Base-by-base conservation (phyloP, 2,329 filamentous ascomycete species). In the Microcera coccophila region DNA sequence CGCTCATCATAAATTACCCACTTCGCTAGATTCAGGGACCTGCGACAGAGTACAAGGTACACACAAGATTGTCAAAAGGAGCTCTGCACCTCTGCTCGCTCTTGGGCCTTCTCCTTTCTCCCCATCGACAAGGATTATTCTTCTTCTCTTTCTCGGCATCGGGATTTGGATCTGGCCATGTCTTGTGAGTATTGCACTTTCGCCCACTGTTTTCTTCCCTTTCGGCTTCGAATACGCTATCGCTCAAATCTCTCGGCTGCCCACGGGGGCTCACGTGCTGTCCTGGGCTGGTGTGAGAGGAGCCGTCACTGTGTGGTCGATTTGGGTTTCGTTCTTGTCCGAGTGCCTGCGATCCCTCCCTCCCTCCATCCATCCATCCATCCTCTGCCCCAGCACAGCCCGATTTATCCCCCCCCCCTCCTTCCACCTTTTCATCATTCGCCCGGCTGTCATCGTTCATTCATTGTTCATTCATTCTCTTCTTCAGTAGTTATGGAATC, bases 381-480 rank as follows among this genome's bases (percentile, higher is more conserved):
- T 12, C 12, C 22, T 7, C 22, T 26, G 7, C 22, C 22, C 22
- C 22, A 26, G 12, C 22, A 26, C 7, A 26, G n/a, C 22, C 22
- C 22, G 12, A 12, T 26, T 26, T 26, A 26, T 26, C 22, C 22
- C 22, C 22, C 22, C 12, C 12, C 22, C n/a, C n/a, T n/a, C n/a
- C n/a, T n/a, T n/a, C n/a, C n/a, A n/a, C n/a, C n/a, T n/a, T n/a
- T n/a, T n/a, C n/a, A n/a, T n/a, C n/a, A n/a, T n/a, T n/a, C n/a
- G n/a, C n/a, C n/a, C n/a, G n/a, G n/a, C n/a, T n/a, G n/a, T n/a
- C n/a, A n/a, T 50, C 40, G 19, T 48, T 40, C 36, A 14, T 41
- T 51, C 28, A 44, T 42, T 42, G 32, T 45, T 39, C 45, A 48
- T 45, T 54, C 50, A 47, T 55, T 55, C 42, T 50, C 38, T 46